A percentile compares a stretch with the other conserved stretches of the same genome.
phyloP scores from a whole-genome alignment of 2,329 filamentous ascomycete species.

The Coniella vitis region DNA sequence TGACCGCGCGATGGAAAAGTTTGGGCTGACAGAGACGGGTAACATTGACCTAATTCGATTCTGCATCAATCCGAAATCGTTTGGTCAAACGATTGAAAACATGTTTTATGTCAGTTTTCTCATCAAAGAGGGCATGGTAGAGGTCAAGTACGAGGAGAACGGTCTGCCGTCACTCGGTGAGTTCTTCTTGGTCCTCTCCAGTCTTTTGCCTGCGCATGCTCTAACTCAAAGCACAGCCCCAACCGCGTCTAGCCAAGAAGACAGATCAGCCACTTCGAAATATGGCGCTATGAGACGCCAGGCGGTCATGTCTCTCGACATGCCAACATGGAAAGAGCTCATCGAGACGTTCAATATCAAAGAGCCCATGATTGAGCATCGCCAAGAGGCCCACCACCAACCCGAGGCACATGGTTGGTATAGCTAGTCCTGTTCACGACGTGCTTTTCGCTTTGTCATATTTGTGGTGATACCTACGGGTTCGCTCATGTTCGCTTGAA shows the following conservation, averaged over 20 bases:
- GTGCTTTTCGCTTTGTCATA: too few species aligned
- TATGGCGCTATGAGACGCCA: constrained; percentile 66
- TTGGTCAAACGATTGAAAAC: constrained; percentile 93
- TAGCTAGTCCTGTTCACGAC: constrained; percentile 25
- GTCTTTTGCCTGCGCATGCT: too few species aligned
- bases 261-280: constrained; percentile 33
- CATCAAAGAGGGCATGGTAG: constrained; percentile 75
- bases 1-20: constrained; percentile 51
- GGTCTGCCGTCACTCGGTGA: constrained; percentile 74
- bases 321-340: constrained; percentile 72
- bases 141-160: constrained; percentile 65
- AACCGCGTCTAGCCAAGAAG: constrained; percentile 24
- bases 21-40: constrained; percentile 59
- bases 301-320: constrained; percentile 82
- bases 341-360: constrained; percentile 69
- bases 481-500: too few species aligned
- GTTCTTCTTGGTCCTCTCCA: constrained; percentile 27
- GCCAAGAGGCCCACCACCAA: constrained; percentile 49
- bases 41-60: constrained; percentile 80
- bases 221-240: not conserved
- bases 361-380: constrained; percentile 79
- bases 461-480: too few species aligned
- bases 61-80: constrained; percentile 81
- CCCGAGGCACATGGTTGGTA: constrained; percentile 61
- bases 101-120: constrained; percentile 95